Percentiles rank a stretch among this genome's conserved stretches.
Conservation (phyloP, 805 yeast species). For the Ogataea angusta region DNA sequence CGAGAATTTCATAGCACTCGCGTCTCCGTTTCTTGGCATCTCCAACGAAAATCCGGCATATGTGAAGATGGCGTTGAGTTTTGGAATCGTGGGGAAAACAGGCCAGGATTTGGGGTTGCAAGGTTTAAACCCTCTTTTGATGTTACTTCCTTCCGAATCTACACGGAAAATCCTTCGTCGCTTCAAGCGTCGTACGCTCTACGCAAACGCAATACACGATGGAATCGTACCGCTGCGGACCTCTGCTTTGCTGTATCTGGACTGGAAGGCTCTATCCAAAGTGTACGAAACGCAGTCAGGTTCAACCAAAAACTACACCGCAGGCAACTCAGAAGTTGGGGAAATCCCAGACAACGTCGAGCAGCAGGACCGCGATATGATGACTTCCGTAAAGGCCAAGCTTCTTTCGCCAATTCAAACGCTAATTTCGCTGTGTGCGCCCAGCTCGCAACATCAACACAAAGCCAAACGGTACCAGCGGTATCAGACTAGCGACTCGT, state of each 20-base stretch:
- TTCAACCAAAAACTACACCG: constrained; percentile 6
- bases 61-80: constrained; percentile 76
- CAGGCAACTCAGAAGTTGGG: constrained; percentile 18
- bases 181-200: constrained; percentile 72
- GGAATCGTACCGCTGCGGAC: constrained; percentile 96
- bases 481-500: constrained; percentile 28
- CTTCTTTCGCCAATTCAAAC: constrained; percentile 42
- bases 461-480: constrained; percentile 25
- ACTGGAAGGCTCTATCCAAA: constrained; percentile 70
- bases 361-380: constrained; percentile 4
- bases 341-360: constrained; percentile 32
- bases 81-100: constrained; percentile 89
- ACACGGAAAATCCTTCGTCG: constrained; percentile 59
- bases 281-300: constrained; percentile 35
- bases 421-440: constrained; percentile 42
- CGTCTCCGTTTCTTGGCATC: constrained; percentile 87
- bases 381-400: constrained; percentile 22
- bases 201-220: constrained; percentile 88
- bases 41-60: constrained; percentile 84
- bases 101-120: constrained; percentile 84
- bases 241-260: constrained; percentile 78
- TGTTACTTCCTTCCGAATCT: constrained; percentile 72
- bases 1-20: constrained; percentile 74
- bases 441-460: constrained; percentile 24
- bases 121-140: constrained; percentile 60